These are phyloP conservation scores for Zizania palustris DNA, from an alignment of 202 grass and related monocot species.

Conservation along the genomic window DNA sequence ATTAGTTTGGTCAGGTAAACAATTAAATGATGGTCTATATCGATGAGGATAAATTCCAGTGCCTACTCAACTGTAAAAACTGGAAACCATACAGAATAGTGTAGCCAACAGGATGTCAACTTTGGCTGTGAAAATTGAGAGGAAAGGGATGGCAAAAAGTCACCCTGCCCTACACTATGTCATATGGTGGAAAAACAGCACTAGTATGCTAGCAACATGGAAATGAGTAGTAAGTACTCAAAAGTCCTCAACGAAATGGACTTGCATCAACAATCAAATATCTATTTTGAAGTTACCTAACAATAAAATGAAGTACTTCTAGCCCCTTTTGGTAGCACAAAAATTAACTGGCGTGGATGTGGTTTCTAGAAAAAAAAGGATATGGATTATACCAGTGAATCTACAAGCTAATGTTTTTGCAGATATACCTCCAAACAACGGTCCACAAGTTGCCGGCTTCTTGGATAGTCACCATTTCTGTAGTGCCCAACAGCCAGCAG, in stretches of 20 bases:
- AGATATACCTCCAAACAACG: constrained; percentile 71
- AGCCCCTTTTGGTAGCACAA: neutral
- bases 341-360: neutral
- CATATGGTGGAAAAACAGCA: constrained; percentile 21
- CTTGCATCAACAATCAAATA: constrained; percentile 15
- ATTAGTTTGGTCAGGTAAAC: neutral
- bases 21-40: neutral
- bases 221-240: neutral
- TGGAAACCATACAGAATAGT: neutral
- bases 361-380: neutral
- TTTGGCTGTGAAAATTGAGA: constrained; percentile 12
- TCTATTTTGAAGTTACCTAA: neutral
- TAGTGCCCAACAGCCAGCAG: constrained; percentile 86
- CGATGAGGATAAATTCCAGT: neutral
- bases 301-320: neutral
- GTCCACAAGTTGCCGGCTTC: constrained; percentile 80
- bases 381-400: constrained; percentile 3
- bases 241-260: neutral
- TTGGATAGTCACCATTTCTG: constrained; percentile 86
- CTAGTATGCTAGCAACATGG: neutral
- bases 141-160: neutral
- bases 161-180: neutral
- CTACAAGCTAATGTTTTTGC: constrained; percentile 2
- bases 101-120: neutral
- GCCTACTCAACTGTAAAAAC: neutral